A percentile compares a stretch with the other conserved stretches of the same genome.
phyloP scores from a whole-genome alignment of 345 rosid species.

The Populus alba region DNA sequence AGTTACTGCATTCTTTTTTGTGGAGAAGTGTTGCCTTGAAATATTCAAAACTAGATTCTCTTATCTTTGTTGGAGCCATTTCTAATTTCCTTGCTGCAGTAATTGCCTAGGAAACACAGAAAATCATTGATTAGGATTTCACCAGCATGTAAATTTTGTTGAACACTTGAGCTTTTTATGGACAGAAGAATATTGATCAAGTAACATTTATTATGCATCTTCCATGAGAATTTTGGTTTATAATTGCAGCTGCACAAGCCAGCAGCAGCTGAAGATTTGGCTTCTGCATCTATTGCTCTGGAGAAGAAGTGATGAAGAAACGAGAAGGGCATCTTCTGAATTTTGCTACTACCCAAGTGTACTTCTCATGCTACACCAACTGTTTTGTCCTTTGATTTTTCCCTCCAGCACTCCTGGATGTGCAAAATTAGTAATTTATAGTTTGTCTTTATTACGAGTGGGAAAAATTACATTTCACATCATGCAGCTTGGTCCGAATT shows the following conservation, averaged over 20 bases:
- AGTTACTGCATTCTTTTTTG: too few relatives aligned
- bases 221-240: constrained; percentile 11
- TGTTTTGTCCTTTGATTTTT: too few relatives aligned
- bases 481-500: too few relatives aligned
- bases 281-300: constrained; percentile 28
- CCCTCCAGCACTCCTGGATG: too few relatives aligned
- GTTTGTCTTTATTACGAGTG: too few relatives aligned
- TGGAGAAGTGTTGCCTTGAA: too few relatives aligned
- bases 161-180: not conserved
- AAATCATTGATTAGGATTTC: not conserved
- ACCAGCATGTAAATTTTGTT: not conserved
- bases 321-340: not conserved
- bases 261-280: constrained; percentile 58
- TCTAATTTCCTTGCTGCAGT: not conserved
- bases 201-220: not conserved
- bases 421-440: too few relatives aligned
- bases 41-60: too few relatives aligned
- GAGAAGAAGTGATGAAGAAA: constrained; percentile 13
- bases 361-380: not conserved
- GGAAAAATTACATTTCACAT: too few relatives aligned
- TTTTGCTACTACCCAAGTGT: not conserved
- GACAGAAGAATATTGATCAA: too few relatives aligned
- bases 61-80: too few relatives aligned
- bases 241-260: constrained; percentile 67
- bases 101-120: not conserved